phyloP scores from a whole-genome alignment of 2,329 filamentous ascomycete species.

The Oidium heveae region DNA sequence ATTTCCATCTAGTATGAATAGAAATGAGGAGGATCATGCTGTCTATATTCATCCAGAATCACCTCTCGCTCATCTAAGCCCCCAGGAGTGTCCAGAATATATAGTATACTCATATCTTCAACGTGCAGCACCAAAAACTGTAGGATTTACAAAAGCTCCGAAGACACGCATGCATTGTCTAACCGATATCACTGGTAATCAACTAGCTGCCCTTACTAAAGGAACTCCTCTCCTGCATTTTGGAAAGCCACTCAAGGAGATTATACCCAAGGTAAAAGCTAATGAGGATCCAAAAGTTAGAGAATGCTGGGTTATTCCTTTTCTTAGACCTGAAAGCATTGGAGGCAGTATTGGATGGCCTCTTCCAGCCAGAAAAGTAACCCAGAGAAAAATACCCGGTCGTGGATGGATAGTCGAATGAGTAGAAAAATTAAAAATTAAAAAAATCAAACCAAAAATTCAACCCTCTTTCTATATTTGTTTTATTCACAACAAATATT shows the following conservation, averaged over 20 bases:
- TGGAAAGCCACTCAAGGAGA: conserved; percentile 78
- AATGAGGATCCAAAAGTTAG: conserved; percentile 22
- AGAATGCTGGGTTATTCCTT: conserved; percentile 66
- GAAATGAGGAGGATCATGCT: conserved; percentile 28
- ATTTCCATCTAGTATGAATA: conserved; percentile 33
- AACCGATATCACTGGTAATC: conserved; percentile 49
- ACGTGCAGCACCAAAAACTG: conserved; percentile 27
- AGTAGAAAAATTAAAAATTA: background rate
- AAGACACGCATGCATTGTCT: conserved; percentile 77
- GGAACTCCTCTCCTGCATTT: conserved; percentile 65
- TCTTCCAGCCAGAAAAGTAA: conserved; percentile 59
- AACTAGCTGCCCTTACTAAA: conserved; percentile 56
- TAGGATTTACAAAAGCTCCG: conserved; percentile 25
- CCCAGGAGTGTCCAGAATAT: conserved; percentile 59
- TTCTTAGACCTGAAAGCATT: conserved; percentile 40
- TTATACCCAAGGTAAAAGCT: conserved; percentile 23
- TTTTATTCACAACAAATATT: too few species aligned
- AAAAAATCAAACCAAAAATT: background rate
- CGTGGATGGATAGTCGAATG: conserved; percentile 39
- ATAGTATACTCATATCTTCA: conserved; percentile 75
- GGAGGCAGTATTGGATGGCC: conserved; percentile 51
- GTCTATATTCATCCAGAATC: conserved; percentile 81
- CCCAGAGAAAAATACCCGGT: conserved; percentile 47
- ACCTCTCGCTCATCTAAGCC: conserved; percentile 42
- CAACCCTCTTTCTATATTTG: too few species aligned